Percentiles rank a stretch among this genome's conserved stretches.
Conservation (phyloP, 2,329 filamentous ascomycete genomes). For the Didymosphaeria variabile region DNA sequence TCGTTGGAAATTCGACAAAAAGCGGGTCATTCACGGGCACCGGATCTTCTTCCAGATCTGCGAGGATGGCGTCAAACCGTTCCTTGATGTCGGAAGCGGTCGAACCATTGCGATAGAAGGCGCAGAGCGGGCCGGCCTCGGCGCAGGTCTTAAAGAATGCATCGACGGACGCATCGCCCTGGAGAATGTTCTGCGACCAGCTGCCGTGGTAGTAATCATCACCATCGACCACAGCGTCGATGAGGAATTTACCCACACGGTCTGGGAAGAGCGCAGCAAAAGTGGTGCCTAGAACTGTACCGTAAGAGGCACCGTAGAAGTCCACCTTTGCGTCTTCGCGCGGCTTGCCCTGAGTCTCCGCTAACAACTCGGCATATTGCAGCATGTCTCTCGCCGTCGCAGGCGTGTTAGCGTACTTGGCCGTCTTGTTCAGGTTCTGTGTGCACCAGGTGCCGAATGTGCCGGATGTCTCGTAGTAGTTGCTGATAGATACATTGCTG, state of each 20-base stretch:
- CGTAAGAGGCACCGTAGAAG: slow-evolving; percentile 54
- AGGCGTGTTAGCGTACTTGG: slow-evolving; percentile 22
- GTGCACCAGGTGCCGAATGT: slow-evolving; percentile 20
- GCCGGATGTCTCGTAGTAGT: slow-evolving; percentile 13
- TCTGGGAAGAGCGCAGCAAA: slow-evolving; percentile 52
- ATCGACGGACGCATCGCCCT: slow-evolving; percentile 31
- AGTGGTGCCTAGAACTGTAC: slow-evolving; percentile 55
- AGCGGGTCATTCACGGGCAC: slow-evolving; percentile 6
- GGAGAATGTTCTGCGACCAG: slow-evolving; percentile 10
- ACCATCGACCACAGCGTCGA: slow-evolving; percentile 38
- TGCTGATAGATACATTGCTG: background rate
- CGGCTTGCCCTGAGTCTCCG: slow-evolving; percentile 12
- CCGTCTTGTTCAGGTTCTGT: slow-evolving; percentile 10
- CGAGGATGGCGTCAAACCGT: slow-evolving; percentile 16
- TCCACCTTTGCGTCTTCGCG: slow-evolving; percentile 32
- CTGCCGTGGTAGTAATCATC: slow-evolving; percentile 22
- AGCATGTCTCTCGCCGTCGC: slow-evolving; percentile 26
- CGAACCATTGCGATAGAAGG: slow-evolving; percentile 15
- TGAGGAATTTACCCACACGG: slow-evolving; percentile 43
- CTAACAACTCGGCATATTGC: slow-evolving; percentile 19
- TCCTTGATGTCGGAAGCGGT: slow-evolving; percentile 15
- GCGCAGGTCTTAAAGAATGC: slow-evolving; percentile 64
- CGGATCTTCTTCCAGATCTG: slow-evolving; percentile 16
- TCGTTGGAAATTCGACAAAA: slow-evolving; percentile 5
- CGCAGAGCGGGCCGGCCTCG: slow-evolving; percentile 51